Base-by-base conservation (phyloP, 495 filamentous ascomycete genomes). In the Penicillium egyptiacum region DNA sequence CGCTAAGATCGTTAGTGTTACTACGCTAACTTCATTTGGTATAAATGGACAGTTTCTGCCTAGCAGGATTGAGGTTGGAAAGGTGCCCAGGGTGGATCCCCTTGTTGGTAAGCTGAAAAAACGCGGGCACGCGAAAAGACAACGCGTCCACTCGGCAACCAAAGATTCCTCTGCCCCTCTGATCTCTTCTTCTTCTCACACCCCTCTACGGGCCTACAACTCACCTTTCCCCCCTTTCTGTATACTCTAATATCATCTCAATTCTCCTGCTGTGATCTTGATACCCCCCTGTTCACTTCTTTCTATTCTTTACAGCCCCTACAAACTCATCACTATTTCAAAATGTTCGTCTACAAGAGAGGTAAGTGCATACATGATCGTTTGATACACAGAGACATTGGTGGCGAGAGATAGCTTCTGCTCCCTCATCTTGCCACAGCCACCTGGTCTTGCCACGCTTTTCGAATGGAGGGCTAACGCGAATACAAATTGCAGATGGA, bases 281-380 rank as follows among this genome's bases (percentile, higher is more conserved):
- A 55, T 62, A 58, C 58, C 58, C 46, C 25, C 59, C 46, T 53
- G 16, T 56, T 62, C 48, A 23, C 26, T 42, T 40, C 44, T 31
- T 53, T 60, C 53, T 40, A 23, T 51, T 56, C 44, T 50, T 45
- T 40, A 53, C 44, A 53, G 42, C 20, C 57, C 28, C 50, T 50
- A 50, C 30, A 28, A 51, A 49, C 52, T 40, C 44, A 40, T 30
- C 45, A 45, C 40, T 37, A 50, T 42, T 50, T 28, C 63, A 81
- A 65, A 35, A 88, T 88, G 85, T 88, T 84, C 75, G 85, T 88
- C 65, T 87, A 81, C 73, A 88, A 88, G 76, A 79, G 85, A 75
- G 84, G 85, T 88, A 80, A 66, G 85, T 53, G 41, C 55, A 42
- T 40, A 22, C 42, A 35, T 30, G 33, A 35, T 42, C 7, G 23